Base-by-base conservation (phyloP, 2,329 filamentous ascomycete genomes). In the Knoxdaviesia capensis region DNA sequence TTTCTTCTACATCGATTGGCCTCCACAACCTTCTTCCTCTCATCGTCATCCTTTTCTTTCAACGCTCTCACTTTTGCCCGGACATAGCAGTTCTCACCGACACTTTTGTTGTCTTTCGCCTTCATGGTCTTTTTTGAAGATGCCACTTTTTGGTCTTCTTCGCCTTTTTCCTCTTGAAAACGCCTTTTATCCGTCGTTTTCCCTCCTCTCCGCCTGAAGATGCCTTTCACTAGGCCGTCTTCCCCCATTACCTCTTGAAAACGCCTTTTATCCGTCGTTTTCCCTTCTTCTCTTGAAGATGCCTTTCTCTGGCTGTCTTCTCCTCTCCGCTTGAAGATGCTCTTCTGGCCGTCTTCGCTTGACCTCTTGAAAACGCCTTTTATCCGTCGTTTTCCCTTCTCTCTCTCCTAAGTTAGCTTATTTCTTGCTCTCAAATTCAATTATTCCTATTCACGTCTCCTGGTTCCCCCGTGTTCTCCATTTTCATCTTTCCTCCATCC, bases 1-100 rank as follows among this genome's bases (percentile, higher is more conserved):
- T 54, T 55, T 47, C 39, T 44, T 50, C 49, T 59, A 46, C 47
- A 52, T 52, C 55, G 51, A 54, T 41, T n/a, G 43, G 40, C 39
- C 41, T 44, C 40, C 38, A 42, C 41, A 36, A 29, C 30, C 32
- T 41, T 29, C 32, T 37, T 34, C 29, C n/a, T 31, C 11, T 34
- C 37, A 33, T 40, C 31, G 43, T 35, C 32, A 40, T 40, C 32
- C 31, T 38, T 44, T 39, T 31, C 28, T 38, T 36, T 41, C 20
- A 20, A 20, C 20, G 20, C 20, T 20, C 20, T 20, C 20, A 20
- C 20, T 20, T 20, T 20, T 20, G 20, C 20, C 20, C 20, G 20
- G 20, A 20, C 20, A 20, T 20, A 3, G 20, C 7, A 33, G n/a
- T 34, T 35, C 11, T 29, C 31, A 5, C 3, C 20, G 7, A n/a